phyloP scores from a whole-genome alignment of 2,329 filamentous ascomycete species.

The Juglanconis juglandina region DNA sequence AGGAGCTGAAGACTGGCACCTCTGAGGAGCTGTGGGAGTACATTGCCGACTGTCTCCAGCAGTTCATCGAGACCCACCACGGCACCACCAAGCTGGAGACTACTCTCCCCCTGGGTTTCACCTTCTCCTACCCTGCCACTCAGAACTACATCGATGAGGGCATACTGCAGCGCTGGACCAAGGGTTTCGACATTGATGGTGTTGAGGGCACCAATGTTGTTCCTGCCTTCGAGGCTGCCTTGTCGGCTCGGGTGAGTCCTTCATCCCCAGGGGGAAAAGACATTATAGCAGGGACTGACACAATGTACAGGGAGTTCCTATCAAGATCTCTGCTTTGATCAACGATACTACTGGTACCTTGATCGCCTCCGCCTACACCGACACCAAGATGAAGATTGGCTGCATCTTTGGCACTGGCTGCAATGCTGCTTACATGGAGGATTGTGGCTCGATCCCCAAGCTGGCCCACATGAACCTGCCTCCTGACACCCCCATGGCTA shows the following conservation, averaged over 20 bases:
- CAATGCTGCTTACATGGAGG: constrained; percentile 97
- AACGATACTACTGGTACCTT: constrained; percentile 97
- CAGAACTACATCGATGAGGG: constrained; percentile 93
- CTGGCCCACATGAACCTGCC: constrained; percentile 87
- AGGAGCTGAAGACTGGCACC: constrained; percentile 82
- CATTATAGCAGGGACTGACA: constrained; percentile 23
- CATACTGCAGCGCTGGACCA: constrained; percentile 91
- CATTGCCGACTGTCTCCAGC: constrained; percentile 85
- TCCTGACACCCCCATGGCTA: constrained; percentile 79
- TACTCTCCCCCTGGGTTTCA: constrained; percentile 81
- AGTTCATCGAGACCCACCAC: constrained; percentile 86
- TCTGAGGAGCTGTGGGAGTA: constrained; percentile 91
- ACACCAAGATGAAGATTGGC: constrained; percentile 85
- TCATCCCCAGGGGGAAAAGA: not conserved
- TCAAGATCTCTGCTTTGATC: constrained; percentile 88
- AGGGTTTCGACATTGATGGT: constrained; percentile 90
- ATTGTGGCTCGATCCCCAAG: constrained; percentile 88
- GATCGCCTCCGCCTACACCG: constrained; percentile 96
- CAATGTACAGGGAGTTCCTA: constrained; percentile 69
- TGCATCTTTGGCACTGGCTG: constrained; percentile 98
- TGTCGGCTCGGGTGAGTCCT: constrained; percentile 60
- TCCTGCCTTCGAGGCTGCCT: constrained; percentile 76
- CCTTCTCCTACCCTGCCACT: constrained; percentile 91
- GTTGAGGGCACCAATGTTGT: constrained; percentile 91
- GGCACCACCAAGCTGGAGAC: constrained; percentile 59